phyloP scores from a whole-genome alignment of 78 protist genomes.

The Dictyostelium capitatum region DNA sequence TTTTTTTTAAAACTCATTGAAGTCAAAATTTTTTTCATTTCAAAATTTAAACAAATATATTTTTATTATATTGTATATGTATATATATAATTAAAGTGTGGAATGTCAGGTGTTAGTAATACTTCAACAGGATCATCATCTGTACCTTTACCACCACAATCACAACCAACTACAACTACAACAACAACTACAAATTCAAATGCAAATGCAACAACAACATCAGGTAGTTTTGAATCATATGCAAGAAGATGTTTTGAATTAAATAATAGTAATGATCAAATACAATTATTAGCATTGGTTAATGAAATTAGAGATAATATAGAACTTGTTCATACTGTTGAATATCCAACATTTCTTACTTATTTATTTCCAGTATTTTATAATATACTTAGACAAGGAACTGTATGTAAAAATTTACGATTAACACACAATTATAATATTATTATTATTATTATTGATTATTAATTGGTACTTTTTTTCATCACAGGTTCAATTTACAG shows the following conservation, averaged over 20 bases:
- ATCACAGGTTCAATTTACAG: conserved; percentile 48
- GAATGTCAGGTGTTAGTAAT: not conserved
- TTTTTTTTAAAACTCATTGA: no score
- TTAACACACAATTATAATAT: not conserved
- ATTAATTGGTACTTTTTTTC: not conserved
- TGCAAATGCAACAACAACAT: not conserved
- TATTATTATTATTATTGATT: not conserved
- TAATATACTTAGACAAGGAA: conserved; percentile 34
- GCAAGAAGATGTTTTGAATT: conserved; percentile 42
- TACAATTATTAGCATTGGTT: conserved; percentile 15
- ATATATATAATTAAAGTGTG: no score
- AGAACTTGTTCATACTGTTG: conserved; percentile 43
- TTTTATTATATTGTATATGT: not conserved
- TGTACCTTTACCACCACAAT: not conserved
- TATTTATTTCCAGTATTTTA: conserved; percentile 51
- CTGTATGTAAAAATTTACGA: conserved; percentile 6
- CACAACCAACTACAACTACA: not conserved
- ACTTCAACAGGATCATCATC: not conserved
- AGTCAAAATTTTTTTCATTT: not conserved
- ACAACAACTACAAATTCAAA: not conserved
- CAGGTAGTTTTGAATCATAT: conserved; percentile 26
- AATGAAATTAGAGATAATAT: conserved; percentile 71
- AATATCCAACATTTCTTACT: conserved; percentile 41
- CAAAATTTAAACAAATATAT: not conserved
- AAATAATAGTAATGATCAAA: not conserved